These are phyloP conservation scores for Scenedesmus sp. DNA, from an alignment of 163 green algal species.

Conservation along the genomic window DNA sequence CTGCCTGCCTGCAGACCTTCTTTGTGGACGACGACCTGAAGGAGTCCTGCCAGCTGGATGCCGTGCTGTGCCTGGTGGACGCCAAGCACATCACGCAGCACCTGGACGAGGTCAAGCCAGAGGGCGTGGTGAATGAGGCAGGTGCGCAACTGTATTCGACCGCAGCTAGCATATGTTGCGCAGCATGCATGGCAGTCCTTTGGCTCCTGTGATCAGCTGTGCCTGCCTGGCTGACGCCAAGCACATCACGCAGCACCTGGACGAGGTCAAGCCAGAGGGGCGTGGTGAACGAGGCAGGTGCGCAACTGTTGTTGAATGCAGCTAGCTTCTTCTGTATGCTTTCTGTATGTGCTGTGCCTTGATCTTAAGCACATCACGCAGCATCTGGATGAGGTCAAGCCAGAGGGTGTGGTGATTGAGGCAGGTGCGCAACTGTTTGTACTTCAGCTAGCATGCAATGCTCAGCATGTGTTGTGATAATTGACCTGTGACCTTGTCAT, in stretches of 20 bases:
- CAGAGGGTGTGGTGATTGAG: conserved; percentile 75
- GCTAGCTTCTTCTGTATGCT: not conserved
- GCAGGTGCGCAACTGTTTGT: conserved; percentile 35
- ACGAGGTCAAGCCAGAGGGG: conserved; percentile 74
- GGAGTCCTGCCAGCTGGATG: conserved; percentile 68
- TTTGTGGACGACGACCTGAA: conserved; percentile 76
- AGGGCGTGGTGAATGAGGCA: conserved; percentile 77
- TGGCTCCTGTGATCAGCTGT: too few relatives aligned
- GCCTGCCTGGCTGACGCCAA: conserved; percentile 74
- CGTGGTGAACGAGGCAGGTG: conserved; percentile 74
- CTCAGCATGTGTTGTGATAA: too few relatives aligned
- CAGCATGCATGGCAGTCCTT: too few relatives aligned
- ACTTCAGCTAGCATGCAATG: too few relatives aligned
- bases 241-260: conserved; percentile 77
- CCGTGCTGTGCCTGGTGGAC: conserved; percentile 77
- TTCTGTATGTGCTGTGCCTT: conserved; percentile 65
- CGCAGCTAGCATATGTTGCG: too few relatives aligned
- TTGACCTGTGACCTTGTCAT: too few relatives aligned
- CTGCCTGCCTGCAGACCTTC: conserved; percentile 92
- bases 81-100: conserved; percentile 77
- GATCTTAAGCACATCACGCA: conserved; percentile 74
- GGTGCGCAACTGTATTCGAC: not conserved
- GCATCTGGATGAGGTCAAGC: conserved; percentile 77
- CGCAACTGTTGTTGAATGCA: not conserved
- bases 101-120: conserved; percentile 76